Conservation (phyloP, 73 alveolate genomes). For the Tetrahymena thermophila region DNA sequence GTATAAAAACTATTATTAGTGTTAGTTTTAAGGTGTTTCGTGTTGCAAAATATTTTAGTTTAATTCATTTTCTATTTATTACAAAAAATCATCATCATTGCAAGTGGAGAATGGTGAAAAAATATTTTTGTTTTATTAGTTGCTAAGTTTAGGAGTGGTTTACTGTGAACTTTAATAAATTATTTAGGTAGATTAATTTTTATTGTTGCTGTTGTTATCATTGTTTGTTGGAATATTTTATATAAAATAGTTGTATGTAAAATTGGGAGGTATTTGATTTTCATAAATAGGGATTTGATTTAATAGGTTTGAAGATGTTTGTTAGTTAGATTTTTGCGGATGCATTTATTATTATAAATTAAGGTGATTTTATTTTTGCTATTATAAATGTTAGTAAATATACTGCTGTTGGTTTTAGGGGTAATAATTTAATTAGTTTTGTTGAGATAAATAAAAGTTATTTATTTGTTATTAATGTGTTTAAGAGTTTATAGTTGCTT, state of each 20-base stretch:
- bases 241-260: not conserved
- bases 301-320: not conserved
- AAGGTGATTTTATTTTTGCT: not conserved
- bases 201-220: not conserved
- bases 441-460: not conserved
- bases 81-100: not conserved
- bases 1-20: too few relatives aligned
- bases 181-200: not conserved
- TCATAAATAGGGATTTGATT: not conserved
- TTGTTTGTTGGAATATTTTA: not conserved
- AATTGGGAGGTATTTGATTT: not conserved
- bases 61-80: not conserved
- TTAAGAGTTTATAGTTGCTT: not conserved
- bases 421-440: not conserved
- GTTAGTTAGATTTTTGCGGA: not conserved
- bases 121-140: not conserved
- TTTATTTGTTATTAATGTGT: not conserved
- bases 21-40: not conserved
- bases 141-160: not conserved
- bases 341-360: not conserved
- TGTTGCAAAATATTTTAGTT: not conserved
- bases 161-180: not conserved
- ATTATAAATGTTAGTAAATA: not conserved
- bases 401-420: not conserved
- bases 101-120: not conserved